A percentile compares a stretch with the other conserved stretches of the same genome.
Evolutionary conservation across 495 filamentous ascomycete species (phyloP).

Genomic region (Trichoderma asperelloides): DNA sequence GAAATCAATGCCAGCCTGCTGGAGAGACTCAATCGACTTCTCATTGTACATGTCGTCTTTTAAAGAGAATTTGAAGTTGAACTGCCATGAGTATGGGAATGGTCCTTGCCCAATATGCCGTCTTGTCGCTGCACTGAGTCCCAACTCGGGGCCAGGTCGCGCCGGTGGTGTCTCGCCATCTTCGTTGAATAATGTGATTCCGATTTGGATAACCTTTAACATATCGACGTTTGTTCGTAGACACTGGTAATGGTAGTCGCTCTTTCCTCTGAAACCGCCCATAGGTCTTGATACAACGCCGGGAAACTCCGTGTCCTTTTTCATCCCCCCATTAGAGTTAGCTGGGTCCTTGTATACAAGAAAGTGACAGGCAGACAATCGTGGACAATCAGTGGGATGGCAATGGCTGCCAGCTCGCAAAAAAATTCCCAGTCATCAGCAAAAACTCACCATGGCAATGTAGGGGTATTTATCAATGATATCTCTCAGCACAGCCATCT

Average conservation of each 20-base stretch:
- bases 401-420: neutral
- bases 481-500: slow-evolving; percentile 70
- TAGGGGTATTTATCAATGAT: slow-evolving; percentile 86
- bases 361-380: neutral
- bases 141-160: slow-evolving; percentile 50
- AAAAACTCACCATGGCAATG: slow-evolving; percentile 75
- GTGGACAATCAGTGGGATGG: neutral
- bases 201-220: slow-evolving; percentile 92
- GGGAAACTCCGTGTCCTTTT: slow-evolving; percentile 93
- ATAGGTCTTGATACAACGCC: slow-evolving; percentile 93
- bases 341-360: neutral
- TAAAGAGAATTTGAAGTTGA: slow-evolving; percentile 95
- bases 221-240: slow-evolving; percentile 95
- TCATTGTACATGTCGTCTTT: slow-evolving; percentile 95
- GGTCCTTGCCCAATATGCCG: slow-evolving; percentile 47
- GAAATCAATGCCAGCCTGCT: slow-evolving; percentile 84
- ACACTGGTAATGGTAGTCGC: slow-evolving; percentile 97
- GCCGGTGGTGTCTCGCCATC: slow-evolving; percentile 77
- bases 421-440: neutral
- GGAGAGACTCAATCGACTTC: slow-evolving; percentile 79
- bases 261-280: slow-evolving; percentile 85
- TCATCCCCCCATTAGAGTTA: neutral
- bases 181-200: slow-evolving; percentile 81
- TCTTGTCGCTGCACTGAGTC: slow-evolving; percentile 28
- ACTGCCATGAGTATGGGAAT: slow-evolving; percentile 90